Base-by-base conservation (phyloP, 768 basidiomycete genomes). In the Termitomyces sp. region DNA sequence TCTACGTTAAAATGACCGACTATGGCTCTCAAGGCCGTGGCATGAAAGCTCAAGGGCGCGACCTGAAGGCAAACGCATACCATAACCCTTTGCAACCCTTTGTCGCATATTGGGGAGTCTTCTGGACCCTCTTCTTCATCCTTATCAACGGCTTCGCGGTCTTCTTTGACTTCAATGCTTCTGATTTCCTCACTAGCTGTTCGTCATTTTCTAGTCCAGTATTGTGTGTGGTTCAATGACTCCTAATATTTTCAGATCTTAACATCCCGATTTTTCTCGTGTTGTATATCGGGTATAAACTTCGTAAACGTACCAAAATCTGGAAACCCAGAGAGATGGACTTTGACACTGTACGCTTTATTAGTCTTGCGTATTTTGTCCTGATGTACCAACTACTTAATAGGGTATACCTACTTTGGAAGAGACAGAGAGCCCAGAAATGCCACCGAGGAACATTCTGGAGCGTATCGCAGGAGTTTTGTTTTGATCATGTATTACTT, bases 291-390 rank as follows among this genome's bases (percentile, higher is more conserved):
- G 74, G 78, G 6, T 81, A 75, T 64, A 81, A 81, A 67, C 48
- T 76, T 23, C 14, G 59, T 9, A 79, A 77, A 64, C 67, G 70
- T 23, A 79, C 79, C 18, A 71, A 65, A 52, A 63, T 79, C 46
- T 86, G 86, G 86, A 80, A 77, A 59, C 75, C 82, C 2, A 58
- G 75, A 26, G 83, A 90, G 63, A 87, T 89, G 82, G 89, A 90
- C 69, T 87, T 89, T 60, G 80, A 83, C 59, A 86, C 87, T 38
- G 86, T 84, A 58, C 55, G 82, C 70, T 56, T 16, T 16, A n/a
- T 28, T 0, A 13, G 23, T 8, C 13, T 40, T 40, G 28, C 4
- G 8, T 28, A 20, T 14, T 23, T n/a, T 6, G 38, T 40, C 33
- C 26, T 40, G 30, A 10, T 40, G 18, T n/a, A 33, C 18, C 48